Conservation (phyloP, 371 early-diverging fungal species). For the Mortierella sp. region DNA sequence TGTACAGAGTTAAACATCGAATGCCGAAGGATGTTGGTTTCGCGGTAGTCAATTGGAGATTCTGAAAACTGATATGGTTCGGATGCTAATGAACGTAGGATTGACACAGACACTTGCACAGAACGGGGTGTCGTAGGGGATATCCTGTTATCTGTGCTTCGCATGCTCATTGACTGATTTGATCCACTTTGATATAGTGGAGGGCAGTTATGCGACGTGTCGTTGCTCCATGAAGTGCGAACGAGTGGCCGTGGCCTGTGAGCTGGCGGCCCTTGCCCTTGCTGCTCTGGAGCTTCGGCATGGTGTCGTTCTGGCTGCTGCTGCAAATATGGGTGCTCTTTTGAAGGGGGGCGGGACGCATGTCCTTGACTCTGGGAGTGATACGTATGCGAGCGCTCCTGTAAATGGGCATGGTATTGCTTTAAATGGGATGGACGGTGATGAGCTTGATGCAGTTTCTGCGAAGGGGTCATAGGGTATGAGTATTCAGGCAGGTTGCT, state of each 20-base stretch:
- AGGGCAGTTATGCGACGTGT: slow-evolving; percentile 11
- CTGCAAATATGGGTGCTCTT: not conserved
- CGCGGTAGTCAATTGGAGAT: slow-evolving; percentile 34
- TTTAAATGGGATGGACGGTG: slow-evolving; percentile 10
- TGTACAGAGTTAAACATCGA: not conserved
- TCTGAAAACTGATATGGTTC: slow-evolving; percentile 24
- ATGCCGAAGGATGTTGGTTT: slow-evolving; percentile 3
- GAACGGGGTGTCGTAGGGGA: slow-evolving; percentile 39
- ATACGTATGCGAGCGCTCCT: not conserved
- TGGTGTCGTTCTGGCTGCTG: slow-evolving; percentile 5
- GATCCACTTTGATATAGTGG: slow-evolving; percentile 16
- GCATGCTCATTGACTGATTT: not conserved
- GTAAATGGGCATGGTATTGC: slow-evolving; percentile 4
- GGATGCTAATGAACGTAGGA: slow-evolving; percentile 1
- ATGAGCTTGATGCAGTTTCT: slow-evolving; percentile 7
- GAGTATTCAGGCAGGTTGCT: slow-evolving; percentile 39
- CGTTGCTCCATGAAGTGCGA: slow-evolving; percentile 27
- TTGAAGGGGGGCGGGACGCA: not conserved
- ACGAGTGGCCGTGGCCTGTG: not conserved
- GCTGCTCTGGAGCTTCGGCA: slow-evolving; percentile 1
- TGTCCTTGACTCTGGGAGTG: not conserved
- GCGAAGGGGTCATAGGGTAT: slow-evolving; percentile 27
- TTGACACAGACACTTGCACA: slow-evolving; percentile 4
- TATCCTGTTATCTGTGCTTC: slow-evolving; percentile 11
- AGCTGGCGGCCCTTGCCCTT: not conserved